These are phyloP conservation scores for Scleroderma bovista DNA, from an alignment of 768 basidiomycete species.

Conservation along the genomic window DNA sequence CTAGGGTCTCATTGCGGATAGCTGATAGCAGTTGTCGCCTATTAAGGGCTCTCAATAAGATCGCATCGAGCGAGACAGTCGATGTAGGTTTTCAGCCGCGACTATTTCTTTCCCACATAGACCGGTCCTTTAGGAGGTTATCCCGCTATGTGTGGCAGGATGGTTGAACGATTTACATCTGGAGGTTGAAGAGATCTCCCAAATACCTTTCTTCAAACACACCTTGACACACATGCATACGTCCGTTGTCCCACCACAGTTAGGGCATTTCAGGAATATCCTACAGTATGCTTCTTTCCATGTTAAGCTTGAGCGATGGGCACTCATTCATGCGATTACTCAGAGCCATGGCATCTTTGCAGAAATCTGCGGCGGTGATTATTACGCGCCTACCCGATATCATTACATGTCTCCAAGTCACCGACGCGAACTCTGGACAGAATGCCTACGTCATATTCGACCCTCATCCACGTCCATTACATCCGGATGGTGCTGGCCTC, in stretches of 20 bases:
- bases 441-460: slow-evolving; percentile 57
- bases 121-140: neutral
- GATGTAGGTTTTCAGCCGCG: slow-evolving; percentile 15
- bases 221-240: neutral
- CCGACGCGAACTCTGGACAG: slow-evolving; percentile 8
- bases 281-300: neutral
- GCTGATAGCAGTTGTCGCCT: slow-evolving; percentile 6
- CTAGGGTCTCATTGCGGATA: slow-evolving; percentile 41
- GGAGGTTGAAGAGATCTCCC: slow-evolving; percentile 42
- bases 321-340: neutral
- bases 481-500: slow-evolving; percentile 57
- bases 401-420: slow-evolving; percentile 43
- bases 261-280: neutral
- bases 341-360: slow-evolving; percentile 20
- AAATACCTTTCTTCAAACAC: slow-evolving; percentile 36
- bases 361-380: slow-evolving; percentile 34
- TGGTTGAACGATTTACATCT: slow-evolving; percentile 43
- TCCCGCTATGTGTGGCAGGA: slow-evolving; percentile 28
- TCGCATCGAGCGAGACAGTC: slow-evolving; percentile 18
- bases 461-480: slow-evolving; percentile 56
- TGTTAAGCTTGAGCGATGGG: neutral
- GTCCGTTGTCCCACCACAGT: neutral
- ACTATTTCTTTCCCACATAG: neutral
- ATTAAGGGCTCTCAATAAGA: slow-evolving; percentile 13
- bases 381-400: slow-evolving; percentile 74